Evolutionary conservation across 192 early-diverging fungal species (phyloP).

Genomic region (Umbelopsis sp.): DNA sequence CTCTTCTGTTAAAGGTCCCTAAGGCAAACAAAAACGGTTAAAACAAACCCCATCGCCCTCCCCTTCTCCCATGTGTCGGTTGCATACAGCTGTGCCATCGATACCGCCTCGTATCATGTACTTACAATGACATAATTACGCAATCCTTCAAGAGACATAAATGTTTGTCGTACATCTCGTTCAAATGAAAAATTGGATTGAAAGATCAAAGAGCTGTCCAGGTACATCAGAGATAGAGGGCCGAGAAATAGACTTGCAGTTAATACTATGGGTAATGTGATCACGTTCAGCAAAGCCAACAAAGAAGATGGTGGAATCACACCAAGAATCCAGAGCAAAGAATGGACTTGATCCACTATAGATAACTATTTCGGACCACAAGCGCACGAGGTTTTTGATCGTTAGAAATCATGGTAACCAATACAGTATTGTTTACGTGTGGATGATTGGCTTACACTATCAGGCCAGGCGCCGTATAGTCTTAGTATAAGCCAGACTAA

Average conservation of each 20-base stretch:
- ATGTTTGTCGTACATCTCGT: conserved; percentile 24
- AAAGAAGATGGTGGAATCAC: conserved; percentile 26
- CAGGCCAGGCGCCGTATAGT: neutral
- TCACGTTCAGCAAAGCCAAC: conserved; percentile 25
- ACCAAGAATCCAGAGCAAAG: conserved; percentile 34
- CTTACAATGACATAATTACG: conserved; percentile 55
- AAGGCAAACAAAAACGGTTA: neutral
- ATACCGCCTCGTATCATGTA: neutral
- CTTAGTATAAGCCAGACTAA: conserved; percentile 38
- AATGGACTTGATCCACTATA: conserved; percentile 5
- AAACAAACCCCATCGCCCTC: too few relatives aligned
- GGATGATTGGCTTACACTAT: neutral
- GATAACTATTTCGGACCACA: neutral
- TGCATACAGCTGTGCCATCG: too few relatives aligned
- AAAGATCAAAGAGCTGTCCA: conserved; percentile 47
- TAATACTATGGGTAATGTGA: conserved; percentile 40
- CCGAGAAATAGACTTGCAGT: conserved; percentile 59
- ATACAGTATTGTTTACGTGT: neutral
- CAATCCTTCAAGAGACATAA: conserved; percentile 31
- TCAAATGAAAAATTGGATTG: conserved; percentile 37
- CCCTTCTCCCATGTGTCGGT: too few relatives aligned
- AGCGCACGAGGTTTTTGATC: neutral
- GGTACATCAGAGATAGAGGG: conserved; percentile 45
- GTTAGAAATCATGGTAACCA: neutral
- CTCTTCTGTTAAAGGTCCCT: conserved; percentile 78